Evolutionary conservation across 73 alveolate genomes (phyloP), one percentile per base, ranked within the genome.

Genomic region (Stentor coeruleus): DNA sequence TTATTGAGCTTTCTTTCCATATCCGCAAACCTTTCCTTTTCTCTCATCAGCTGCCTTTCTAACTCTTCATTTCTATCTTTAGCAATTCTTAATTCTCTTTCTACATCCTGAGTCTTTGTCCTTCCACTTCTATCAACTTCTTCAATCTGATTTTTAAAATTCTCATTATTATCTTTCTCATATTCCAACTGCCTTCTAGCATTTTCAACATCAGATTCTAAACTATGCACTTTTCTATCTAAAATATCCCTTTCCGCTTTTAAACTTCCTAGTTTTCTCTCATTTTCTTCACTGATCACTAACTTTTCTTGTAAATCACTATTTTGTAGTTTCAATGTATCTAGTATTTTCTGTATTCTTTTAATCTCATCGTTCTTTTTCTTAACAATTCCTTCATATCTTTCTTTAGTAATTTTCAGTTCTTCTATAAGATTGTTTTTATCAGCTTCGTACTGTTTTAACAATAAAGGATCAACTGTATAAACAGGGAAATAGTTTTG

Each of bases 11-110:
- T 66, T 2, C 79, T 66, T 20, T 20, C 37, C 42, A 33, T 66
- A 15, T 66, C 37, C n/a, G 37, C 33, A 20, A 28, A 11, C 33
- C 37, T 20, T 33, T 66, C 79, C 33, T 66, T 66, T 66, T 66
- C 79, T 26, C 37, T 20, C 20, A 66, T 66, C n/a, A 66, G 79
- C 42, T 26, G 42, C 1, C 79, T 20, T 1, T 66, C 79, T 0
- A 66, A 40, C 49, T 66, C 79, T 1, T 66, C 79, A 66, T 20
- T 66, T 66, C 40, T 66, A 2, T 66, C 79, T 66, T 66, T 66
- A 2, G 79, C n/a, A 1, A 31, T 26, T 31, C 79, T 20, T 31
- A 66, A 31, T 40, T 66, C 79, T 33, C 79, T 66, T 26, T 66
- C 79, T 0, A 66, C 40, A 31, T 66, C 79, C 37, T 66, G 79